Evolutionary conservation across 805 yeast species (phyloP).

Genomic region (Deakozyma indianensis): DNA sequence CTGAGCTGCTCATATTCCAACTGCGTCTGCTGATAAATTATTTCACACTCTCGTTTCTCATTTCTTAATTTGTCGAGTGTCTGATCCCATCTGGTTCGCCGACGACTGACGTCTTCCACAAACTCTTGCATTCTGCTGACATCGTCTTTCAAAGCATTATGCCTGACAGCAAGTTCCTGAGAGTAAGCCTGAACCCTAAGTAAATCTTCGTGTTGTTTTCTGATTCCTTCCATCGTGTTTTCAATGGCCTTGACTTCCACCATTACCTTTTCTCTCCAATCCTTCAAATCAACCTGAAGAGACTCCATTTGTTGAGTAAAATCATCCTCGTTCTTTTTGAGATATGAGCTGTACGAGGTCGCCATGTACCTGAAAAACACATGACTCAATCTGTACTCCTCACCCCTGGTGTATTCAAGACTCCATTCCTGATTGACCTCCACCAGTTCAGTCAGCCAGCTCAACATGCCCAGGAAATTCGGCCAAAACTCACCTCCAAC

Average conservation of each 20-base stretch:
- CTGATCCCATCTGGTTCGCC: neutral
- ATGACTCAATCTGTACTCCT: conserved; percentile 5
- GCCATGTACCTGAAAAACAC: conserved; percentile 13
- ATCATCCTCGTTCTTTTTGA: conserved; percentile 39
- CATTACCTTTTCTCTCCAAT: neutral
- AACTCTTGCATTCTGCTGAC: conserved; percentile 24
- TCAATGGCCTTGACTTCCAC: neutral
- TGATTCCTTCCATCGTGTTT: neutral
- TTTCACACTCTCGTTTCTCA: neutral
- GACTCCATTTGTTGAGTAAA: conserved; percentile 39
- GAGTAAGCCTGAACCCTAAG: neutral
- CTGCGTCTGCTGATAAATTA: neutral
- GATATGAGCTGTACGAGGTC: conserved; percentile 3
- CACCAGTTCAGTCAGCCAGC: conserved; percentile 61
- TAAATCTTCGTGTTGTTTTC: neutral
- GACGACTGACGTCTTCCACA: neutral
- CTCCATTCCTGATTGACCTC: conserved; percentile 28
- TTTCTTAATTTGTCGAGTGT: neutral
- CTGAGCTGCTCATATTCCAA: neutral
- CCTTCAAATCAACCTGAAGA: conserved; percentile 40
- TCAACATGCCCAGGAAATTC: conserved; percentile 61
- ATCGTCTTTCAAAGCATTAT: conserved; percentile 34
- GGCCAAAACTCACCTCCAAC: conserved; percentile 90
- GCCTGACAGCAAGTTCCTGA: conserved; percentile 19
- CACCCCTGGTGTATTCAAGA: conserved; percentile 19